Evolutionary conservation across 257 asterid genomes (phyloP), one percentile per base, ranked within the genome.

Genomic region (Ophiorrhiza pumila): DNA sequence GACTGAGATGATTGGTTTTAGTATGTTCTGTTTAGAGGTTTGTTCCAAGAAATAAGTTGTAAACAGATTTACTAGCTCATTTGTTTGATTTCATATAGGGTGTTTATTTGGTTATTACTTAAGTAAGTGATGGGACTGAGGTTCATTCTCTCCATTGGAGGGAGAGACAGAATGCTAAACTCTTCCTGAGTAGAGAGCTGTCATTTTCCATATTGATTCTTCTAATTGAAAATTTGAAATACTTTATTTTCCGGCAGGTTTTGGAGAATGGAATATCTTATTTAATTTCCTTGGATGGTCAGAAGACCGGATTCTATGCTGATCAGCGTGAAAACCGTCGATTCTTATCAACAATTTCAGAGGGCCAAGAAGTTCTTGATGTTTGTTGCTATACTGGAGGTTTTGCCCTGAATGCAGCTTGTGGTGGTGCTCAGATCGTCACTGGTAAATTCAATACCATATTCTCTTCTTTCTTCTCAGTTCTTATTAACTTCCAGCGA

Each of bases 331-430:
- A 94, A 73, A 94, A 83, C 76, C 97, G 99, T 41, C 82, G 73
- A 59, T 91, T 87, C 74, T 79, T 94, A 77, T 88, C 97, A 56
- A 83, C 97, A 66, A 85, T 94, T 76, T 92, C 97, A 25, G 69
- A 85, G 69, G 92, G 97, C 68, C 87, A 75, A 81, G 83, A 75
- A 71, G 88, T 94, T 43, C 92, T 94, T 78, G 99, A 94, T 78
- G 73, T 94, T 4, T 94, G 95, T 81, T 94, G 99, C 83, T 94
- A 94, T 64, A 88, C 98, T 23, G 99, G 98, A 78, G 99, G 99
- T 45, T 94, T 94, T 83, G 85, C 99, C 47, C 85, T 91, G 32
- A 91, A 85, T 84, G 99, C 99, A 66, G 98, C 93, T 49, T 23
- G 37, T 71, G 90, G 96, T 65, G 99, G 98, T 74, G 99, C 99